Conservation (phyloP, 208 protist genomes). For the Naegleria lovaniensis region DNA sequence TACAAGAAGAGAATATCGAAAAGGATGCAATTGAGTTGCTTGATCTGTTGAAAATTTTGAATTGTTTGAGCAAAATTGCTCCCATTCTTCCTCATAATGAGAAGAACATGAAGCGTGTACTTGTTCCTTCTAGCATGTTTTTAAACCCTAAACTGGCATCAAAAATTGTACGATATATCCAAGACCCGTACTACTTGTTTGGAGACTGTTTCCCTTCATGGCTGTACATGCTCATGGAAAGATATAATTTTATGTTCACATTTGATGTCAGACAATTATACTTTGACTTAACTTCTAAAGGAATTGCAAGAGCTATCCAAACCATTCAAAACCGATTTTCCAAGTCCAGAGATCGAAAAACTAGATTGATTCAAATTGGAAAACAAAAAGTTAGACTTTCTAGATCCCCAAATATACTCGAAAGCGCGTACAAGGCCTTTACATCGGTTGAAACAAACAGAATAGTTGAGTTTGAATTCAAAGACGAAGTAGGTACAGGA, state of each 20-base stretch:
- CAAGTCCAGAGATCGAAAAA: background rate
- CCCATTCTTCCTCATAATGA: background rate
- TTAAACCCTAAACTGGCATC: background rate
- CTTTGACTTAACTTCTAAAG: constrained; percentile 3
- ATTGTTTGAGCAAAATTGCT: background rate
- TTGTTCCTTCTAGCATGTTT: background rate
- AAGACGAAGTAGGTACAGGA: constrained; percentile 72
- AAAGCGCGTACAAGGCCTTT: background rate
- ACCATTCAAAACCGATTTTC: background rate
- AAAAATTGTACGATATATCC: background rate
- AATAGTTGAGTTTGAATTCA: constrained; percentile 75
- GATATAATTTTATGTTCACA: background rate
- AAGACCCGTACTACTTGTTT: constrained; percentile 16
- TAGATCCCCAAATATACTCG: background rate
- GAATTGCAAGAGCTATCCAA: background rate
- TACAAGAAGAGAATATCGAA: background rate
- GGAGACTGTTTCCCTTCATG: background rate
- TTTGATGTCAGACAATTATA: background rate
- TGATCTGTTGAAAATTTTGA: background rate
- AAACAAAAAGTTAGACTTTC: constrained; percentile 5
- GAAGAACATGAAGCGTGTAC: background rate
- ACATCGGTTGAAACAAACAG: constrained; percentile 24
- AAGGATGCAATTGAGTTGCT: background rate
- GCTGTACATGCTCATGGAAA: background rate
- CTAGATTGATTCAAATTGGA: background rate